These are phyloP conservation scores for Hysterium pulicare DNA, from an alignment of 2,329 filamentous ascomycete species.

Conservation along the genomic window DNA sequence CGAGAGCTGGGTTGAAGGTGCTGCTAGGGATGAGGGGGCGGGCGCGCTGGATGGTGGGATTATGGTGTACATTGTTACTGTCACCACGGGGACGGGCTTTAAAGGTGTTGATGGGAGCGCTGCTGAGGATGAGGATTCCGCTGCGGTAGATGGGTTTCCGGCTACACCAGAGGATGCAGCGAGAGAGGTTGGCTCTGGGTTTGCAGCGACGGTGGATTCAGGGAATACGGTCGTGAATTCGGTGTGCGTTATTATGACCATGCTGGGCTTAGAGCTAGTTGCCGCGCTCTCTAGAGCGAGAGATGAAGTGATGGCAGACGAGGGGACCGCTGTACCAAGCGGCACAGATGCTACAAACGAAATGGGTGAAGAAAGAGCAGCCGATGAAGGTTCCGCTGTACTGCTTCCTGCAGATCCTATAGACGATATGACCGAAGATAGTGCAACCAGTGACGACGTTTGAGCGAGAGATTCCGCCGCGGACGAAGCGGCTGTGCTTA, in stretches of 20 bases:
- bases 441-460: no score
- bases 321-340: no score
- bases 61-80: conserved; percentile 4
- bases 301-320: not conserved
- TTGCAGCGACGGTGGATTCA: conserved; percentile 6
- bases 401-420: no score
- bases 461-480: not conserved
- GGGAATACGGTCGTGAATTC: conserved; percentile 27
- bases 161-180: not conserved
- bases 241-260: conserved; percentile 20
- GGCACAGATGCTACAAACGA: no score
- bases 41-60: conserved; percentile 1
- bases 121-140: conserved; percentile 4
- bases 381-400: not conserved
- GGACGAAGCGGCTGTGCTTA: not conserved
- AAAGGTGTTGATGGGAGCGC: not conserved
- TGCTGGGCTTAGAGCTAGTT: not conserved
- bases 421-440: no score
- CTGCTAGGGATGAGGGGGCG: not conserved
- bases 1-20: not conserved
- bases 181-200: conserved; percentile 1
- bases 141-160: conserved; percentile 2
- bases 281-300: not conserved
- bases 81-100: conserved; percentile 2
- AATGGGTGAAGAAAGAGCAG: conserved; percentile 6